Evolutionary conservation across 202 grass and related monocot species (phyloP).

Genomic region (Dendrocalamus latiflorus): DNA sequence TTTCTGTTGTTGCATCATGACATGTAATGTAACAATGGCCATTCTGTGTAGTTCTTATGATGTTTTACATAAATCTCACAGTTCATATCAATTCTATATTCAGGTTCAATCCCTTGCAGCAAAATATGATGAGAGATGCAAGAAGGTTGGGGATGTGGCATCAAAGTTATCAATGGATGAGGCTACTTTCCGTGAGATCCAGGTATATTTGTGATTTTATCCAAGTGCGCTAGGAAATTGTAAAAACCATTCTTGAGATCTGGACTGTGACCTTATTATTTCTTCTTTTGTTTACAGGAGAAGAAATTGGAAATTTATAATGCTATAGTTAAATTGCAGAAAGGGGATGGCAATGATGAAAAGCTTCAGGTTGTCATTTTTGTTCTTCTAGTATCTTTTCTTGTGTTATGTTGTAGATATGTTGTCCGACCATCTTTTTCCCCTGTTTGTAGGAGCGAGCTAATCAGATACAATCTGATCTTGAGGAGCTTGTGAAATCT

Average conservation of each 20-base stretch:
- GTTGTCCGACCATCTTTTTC: constrained; percentile 18
- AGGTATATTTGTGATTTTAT: constrained; percentile 51
- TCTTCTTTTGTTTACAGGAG: constrained; percentile 53
- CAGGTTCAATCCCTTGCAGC: constrained; percentile 79
- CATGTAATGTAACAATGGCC: background rate
- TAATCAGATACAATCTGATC: constrained; percentile 80
- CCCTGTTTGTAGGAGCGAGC: constrained; percentile 53
- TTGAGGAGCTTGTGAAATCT: constrained; percentile 75
- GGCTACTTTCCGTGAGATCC: constrained; percentile 92
- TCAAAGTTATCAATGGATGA: constrained; percentile 94
- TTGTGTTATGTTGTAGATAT: background rate
- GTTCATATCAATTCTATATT: constrained; percentile 13
- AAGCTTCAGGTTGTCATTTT: constrained; percentile 60
- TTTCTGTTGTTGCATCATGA: background rate
- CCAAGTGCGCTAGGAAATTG: background rate
- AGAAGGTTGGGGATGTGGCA: constrained; percentile 91
- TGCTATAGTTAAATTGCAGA: constrained; percentile 78
- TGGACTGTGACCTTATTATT: constrained; percentile 8
- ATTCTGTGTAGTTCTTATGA: background rate
- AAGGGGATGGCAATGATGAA: constrained; percentile 71
- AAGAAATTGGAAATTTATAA: constrained; percentile 97
- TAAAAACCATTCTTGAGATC: constrained; percentile 2
- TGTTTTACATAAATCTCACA: constrained; percentile 7
- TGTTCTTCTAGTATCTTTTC: constrained; percentile 25
- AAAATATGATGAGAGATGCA: constrained; percentile 92